These are phyloP conservation scores for Castanea mollissima DNA, from an alignment of 306 rosid species.

Conservation along the genomic window DNA sequence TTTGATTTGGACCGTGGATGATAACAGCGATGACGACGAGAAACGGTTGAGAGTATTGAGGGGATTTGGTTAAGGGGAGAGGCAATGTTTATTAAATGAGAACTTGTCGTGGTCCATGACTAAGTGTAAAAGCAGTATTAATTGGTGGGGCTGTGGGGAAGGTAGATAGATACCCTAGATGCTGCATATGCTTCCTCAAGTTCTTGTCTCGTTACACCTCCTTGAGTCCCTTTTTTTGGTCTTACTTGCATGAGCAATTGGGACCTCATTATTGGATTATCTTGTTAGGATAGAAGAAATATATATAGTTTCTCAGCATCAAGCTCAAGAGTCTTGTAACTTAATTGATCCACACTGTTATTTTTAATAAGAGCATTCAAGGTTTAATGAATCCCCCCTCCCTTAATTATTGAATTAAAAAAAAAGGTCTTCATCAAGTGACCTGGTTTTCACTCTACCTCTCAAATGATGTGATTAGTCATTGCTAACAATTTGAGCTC, in stretches of 20 bases:
- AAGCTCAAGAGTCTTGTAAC: too few species aligned
- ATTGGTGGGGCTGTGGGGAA: neutral
- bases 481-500: constrained; percentile 5
- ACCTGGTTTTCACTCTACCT: too few species aligned
- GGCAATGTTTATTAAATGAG: neutral
- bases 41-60: constrained; percentile 12
- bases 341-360: too few species aligned
- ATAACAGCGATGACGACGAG: neutral
- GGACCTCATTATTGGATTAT: neutral
- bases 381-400: too few species aligned
- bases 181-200: too few species aligned
- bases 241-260: neutral
- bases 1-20: constrained; percentile 5
- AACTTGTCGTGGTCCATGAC: constrained; percentile 6
- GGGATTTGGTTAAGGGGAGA: neutral
- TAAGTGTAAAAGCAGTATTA: neutral
- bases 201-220: neutral
- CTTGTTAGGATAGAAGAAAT: too few species aligned
- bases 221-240: neutral
- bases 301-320: too few species aligned
- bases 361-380: too few species aligned
- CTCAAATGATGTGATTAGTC: too few species aligned
- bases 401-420: too few species aligned
- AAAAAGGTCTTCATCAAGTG: too few species aligned
- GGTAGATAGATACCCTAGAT: too few species aligned